phyloP scores from a whole-genome alignment of 2,329 filamentous ascomycete genomes.

The Aureobasidium subglaciale region DNA sequence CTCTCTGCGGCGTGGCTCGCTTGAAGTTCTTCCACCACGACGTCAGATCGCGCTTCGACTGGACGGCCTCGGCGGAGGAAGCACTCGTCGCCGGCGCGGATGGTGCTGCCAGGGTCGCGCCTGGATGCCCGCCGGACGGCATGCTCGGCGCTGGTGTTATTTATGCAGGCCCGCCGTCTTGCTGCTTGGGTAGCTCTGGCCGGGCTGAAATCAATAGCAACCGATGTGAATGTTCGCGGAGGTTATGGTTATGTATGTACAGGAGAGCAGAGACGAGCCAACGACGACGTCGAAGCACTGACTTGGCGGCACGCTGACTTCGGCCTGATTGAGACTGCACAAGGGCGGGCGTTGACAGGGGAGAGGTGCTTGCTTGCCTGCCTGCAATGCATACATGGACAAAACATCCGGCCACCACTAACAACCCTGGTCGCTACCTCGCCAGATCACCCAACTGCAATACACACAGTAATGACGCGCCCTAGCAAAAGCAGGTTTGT shows the following conservation, averaged over 20 bases:
- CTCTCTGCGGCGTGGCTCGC: constrained; percentile 50
- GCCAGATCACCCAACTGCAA: not conserved
- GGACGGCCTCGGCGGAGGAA: constrained; percentile 58
- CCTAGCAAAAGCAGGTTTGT: constrained; percentile 9
- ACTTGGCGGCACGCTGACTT: not conserved
- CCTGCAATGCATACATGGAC: not conserved
- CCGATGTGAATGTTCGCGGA: not conserved
- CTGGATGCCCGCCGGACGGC: constrained; percentile 29
- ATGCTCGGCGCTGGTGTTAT: constrained; percentile 21
- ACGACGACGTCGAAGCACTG: not conserved
- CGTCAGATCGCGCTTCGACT: constrained; percentile 78
- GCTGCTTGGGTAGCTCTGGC: not conserved
- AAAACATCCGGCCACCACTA: not conserved
- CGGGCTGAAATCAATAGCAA: constrained; percentile 9
- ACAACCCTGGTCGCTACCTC: too few species aligned
- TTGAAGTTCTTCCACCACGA: constrained; percentile 99
- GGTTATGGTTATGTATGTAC: constrained; percentile 4
- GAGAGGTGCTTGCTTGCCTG: not conserved
- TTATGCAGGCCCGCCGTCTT: constrained; percentile 11
- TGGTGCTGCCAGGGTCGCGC: constrained; percentile 11
- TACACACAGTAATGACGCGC: constrained; percentile 3
- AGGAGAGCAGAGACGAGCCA: not conserved
- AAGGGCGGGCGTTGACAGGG: too few species aligned
- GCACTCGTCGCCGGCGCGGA: constrained; percentile 23
- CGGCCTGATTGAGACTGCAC: not conserved